A percentile compares a stretch with the other conserved stretches of the same genome.
Evolutionary conservation across 306 rosid species (phyloP).

Genomic region (Vigna nakashimae): DNA sequence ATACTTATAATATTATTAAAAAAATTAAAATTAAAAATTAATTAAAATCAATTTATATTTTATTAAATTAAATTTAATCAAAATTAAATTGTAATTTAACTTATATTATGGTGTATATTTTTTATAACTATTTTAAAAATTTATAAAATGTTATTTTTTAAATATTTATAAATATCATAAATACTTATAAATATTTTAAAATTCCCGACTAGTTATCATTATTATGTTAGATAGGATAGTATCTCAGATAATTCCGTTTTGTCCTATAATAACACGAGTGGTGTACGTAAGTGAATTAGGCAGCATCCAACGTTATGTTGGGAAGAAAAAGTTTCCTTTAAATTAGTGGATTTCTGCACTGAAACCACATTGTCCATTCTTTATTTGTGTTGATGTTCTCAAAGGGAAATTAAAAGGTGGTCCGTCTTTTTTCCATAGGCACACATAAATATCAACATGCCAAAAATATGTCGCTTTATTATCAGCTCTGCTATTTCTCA

Average conservation of each 20-base stretch:
- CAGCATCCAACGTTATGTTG: slow-evolving; percentile 16
- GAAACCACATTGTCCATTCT: slow-evolving; percentile 45
- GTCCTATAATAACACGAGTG: slow-evolving; percentile 29
- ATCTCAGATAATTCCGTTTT: not conserved
- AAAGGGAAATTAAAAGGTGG: slow-evolving; percentile 41
- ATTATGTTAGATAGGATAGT: not conserved
- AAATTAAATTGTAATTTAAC: too few species aligned
- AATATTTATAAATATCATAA: too few species aligned
- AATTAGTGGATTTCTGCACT: slow-evolving; percentile 44
- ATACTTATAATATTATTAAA: too few species aligned
- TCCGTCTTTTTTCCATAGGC: slow-evolving; percentile 32
- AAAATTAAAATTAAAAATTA: too few species aligned
- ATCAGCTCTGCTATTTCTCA: slow-evolving; percentile 31
- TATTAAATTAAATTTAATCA: too few species aligned
- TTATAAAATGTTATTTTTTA: too few species aligned
- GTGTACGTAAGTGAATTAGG: slow-evolving; percentile 32
- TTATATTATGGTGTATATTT: too few species aligned
- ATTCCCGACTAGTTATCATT: too few species aligned
- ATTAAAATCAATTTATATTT: too few species aligned
- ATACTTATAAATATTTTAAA: too few species aligned
- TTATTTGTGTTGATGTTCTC: slow-evolving; percentile 29
- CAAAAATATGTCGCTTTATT: slow-evolving; percentile 35
- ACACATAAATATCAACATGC: slow-evolving; percentile 31
- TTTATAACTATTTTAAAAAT: too few species aligned
- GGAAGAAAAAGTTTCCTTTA: slow-evolving; percentile 26